phyloP scores from a whole-genome alignment of 2,329 filamentous ascomycete species.

The Colletotrichum tropicicola region DNA sequence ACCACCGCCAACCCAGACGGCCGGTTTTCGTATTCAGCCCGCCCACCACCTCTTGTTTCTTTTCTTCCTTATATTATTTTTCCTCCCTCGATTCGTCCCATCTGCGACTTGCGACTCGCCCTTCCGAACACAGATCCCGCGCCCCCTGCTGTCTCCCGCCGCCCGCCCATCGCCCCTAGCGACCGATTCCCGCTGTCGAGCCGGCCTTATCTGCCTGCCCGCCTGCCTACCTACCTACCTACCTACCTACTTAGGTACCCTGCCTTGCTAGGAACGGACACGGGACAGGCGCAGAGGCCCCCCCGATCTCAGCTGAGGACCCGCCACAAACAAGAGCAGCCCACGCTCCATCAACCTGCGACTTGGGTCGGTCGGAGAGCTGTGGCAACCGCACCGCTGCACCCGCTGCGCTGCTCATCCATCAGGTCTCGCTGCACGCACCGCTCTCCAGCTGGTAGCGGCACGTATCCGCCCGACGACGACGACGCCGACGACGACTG shows the following conservation, averaged over 20 bases:
- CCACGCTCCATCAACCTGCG: slow-evolving; percentile 25
- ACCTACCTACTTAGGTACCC: too few species aligned
- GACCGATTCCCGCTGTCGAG: too few species aligned
- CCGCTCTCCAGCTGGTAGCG: background rate
- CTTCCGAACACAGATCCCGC: too few species aligned
- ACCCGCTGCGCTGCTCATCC: background rate
- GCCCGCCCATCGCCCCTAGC: too few species aligned
- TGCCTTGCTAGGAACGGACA: too few species aligned
- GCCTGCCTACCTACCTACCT: too few species aligned
- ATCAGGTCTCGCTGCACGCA: too few species aligned
- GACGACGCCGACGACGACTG: slow-evolving; percentile 9
- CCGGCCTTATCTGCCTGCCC: too few species aligned
- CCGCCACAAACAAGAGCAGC: slow-evolving; percentile 21
- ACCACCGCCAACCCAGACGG: background rate
- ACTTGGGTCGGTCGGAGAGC: slow-evolving; percentile 20
- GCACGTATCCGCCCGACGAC: slow-evolving; percentile 10
- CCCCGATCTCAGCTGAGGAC: slow-evolving; percentile 13
- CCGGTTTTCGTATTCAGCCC: background rate
- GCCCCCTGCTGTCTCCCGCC: too few species aligned
- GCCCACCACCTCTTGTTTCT: background rate
- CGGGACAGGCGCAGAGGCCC: background rate
- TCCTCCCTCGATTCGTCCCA: slow-evolving; percentile 21
- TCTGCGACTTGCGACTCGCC: background rate
- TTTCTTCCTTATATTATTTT: too few species aligned
- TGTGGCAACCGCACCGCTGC: slow-evolving; percentile 11